A percentile compares a stretch with the other conserved stretches of the same genome.
phyloP scores from a whole-genome alignment of 306 rosid species.

The Cyclanthera cordifolia region DNA sequence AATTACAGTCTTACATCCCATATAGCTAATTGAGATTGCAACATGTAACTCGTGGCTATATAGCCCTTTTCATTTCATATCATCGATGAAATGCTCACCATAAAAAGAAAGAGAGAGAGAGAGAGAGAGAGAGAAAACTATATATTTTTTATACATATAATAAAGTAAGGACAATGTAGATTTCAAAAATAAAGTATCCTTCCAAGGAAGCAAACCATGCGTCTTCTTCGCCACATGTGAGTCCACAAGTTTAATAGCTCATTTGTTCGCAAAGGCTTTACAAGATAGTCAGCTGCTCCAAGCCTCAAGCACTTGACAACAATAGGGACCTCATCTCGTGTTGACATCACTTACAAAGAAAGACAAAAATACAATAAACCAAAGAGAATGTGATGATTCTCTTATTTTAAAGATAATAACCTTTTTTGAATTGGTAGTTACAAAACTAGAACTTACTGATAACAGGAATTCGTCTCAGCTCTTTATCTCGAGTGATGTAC shows the following conservation, averaged over 20 bases:
- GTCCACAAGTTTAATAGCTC: slow-evolving; percentile 96
- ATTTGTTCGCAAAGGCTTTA: slow-evolving; percentile 93
- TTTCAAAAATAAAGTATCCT: not conserved
- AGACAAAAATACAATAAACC: slow-evolving; percentile 10
- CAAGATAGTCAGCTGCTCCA: slow-evolving; percentile 99
- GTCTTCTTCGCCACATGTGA: slow-evolving; percentile 99
- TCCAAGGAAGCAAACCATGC: slow-evolving; percentile 52
- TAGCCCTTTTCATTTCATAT: too few species aligned
- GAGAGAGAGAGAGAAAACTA: too few species aligned
- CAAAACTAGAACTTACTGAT: slow-evolving; percentile 47
- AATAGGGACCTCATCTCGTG: slow-evolving; percentile 81
- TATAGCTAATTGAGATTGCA: too few species aligned
- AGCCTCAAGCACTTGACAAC: slow-evolving; percentile 97
- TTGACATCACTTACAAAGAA: slow-evolving; percentile 80
- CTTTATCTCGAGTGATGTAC: slow-evolving; percentile 69
- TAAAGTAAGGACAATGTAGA: not conserved
- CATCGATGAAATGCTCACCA: too few species aligned
- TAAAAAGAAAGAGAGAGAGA: too few species aligned
- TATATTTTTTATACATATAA: too few species aligned
- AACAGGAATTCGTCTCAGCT: slow-evolving; percentile 73
- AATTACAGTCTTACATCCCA: too few species aligned
- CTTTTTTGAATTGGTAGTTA: not conserved
- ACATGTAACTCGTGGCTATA: too few species aligned
- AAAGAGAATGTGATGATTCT: slow-evolving; percentile 19
- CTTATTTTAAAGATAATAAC: too few species aligned